Conservation (phyloP, 2,329 filamentous ascomycete genomes). For the Diaporthe longicolla region DNA sequence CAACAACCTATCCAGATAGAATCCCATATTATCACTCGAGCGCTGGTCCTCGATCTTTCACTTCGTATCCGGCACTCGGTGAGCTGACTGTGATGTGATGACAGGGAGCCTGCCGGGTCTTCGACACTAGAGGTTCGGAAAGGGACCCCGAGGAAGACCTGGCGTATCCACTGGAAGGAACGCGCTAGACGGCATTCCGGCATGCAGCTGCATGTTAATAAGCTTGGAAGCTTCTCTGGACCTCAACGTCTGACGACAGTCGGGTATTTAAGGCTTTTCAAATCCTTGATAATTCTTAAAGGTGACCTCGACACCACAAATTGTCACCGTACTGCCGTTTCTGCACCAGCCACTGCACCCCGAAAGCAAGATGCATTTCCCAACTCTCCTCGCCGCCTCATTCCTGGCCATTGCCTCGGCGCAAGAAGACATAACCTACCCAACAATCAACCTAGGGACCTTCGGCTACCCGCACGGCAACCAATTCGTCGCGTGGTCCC, state of each 20-base stretch:
- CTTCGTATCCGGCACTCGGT: neutral
- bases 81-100: neutral
- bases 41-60: neutral
- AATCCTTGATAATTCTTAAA: neutral
- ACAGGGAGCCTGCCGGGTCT: neutral
- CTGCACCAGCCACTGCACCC: too few relatives aligned
- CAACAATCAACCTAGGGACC: constrained; percentile 3
- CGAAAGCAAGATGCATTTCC: neutral
- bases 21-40: neutral
- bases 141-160: too few relatives aligned
- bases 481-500: constrained; percentile 19
- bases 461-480: constrained; percentile 9
- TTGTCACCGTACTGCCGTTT: neutral
- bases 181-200: neutral
- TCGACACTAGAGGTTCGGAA: neutral
- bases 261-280: neutral
- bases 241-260: neutral
- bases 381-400: neutral
- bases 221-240: neutral
- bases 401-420: neutral
- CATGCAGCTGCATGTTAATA: constrained; percentile 6
- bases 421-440: neutral
- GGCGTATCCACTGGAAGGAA: constrained; percentile 1
- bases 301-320: neutral
- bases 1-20: neutral